Evolutionary conservation across 345 rosid genomes (phyloP).

Genomic region (Hibiscus trionum): DNA sequence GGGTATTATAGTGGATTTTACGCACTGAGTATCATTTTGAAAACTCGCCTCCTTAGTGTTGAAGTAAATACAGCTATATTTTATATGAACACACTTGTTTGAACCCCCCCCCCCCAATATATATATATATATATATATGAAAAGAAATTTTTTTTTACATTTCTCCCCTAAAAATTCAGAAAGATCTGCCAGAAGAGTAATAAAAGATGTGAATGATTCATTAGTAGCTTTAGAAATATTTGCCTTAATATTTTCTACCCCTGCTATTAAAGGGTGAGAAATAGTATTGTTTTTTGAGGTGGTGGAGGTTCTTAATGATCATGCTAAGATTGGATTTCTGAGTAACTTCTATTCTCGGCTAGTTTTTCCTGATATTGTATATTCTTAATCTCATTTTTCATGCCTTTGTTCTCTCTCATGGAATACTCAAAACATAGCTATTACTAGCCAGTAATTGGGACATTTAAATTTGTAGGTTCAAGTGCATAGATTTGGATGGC

Average conservation of each 20-base stretch:
- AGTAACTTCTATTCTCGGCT: conserved; percentile 5
- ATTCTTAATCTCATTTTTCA: background rate
- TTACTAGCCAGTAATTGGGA: conserved; percentile 4
- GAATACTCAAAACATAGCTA: background rate
- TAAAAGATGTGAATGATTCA: background rate
- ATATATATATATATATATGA: too few relatives aligned
- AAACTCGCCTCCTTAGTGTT: background rate
- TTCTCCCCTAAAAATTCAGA: background rate
- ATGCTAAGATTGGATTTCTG: background rate
- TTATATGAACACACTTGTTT: background rate
- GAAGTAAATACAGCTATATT: background rate
- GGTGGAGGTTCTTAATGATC: background rate
- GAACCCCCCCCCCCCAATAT: background rate
- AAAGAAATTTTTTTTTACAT: background rate
- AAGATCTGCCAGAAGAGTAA: background rate
- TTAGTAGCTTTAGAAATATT: background rate
- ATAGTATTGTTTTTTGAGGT: background rate
- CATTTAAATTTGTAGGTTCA: conserved; percentile 53
- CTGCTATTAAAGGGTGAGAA: background rate
- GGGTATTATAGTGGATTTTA: background rate
- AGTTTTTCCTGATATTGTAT: background rate
- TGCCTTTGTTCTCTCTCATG: background rate
- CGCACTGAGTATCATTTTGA: background rate
- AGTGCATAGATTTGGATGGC: conserved; percentile 92
- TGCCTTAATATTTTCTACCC: conserved; percentile 3